Evolutionary conservation across 441 rosid genomes (phyloP).

Genomic region (Euphorbia celastroides): DNA sequence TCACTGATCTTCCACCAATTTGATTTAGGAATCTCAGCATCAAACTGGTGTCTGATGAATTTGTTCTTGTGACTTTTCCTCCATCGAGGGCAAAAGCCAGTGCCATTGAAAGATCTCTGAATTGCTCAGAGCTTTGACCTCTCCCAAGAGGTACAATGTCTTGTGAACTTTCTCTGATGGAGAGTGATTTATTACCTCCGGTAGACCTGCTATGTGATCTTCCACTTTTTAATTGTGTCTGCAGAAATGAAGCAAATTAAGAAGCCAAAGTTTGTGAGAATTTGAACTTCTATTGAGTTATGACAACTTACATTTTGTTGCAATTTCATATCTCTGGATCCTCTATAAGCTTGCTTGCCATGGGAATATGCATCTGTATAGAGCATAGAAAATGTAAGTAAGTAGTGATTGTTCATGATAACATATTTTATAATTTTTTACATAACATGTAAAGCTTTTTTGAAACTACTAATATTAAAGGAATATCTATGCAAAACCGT

Average conservation of each 20-base stretch:
- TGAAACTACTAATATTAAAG: neutral
- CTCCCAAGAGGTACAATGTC: slow-evolving; percentile 56
- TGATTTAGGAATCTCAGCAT: slow-evolving; percentile 59
- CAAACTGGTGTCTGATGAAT: slow-evolving; percentile 44
- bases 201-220: slow-evolving; percentile 16
- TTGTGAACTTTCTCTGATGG: slow-evolving; percentile 33
- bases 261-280: slow-evolving; percentile 8
- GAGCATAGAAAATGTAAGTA: slow-evolving; percentile 12
- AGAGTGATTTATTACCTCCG: slow-evolving; percentile 32
- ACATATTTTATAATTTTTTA: neutral
- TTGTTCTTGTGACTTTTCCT: slow-evolving; percentile 48
- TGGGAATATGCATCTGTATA: slow-evolving; percentile 49
- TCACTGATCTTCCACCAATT: slow-evolving; percentile 51
- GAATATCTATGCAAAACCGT: neutral
- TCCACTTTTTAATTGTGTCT: slow-evolving; percentile 41
- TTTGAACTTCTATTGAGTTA: slow-evolving; percentile 1
- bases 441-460: no score
- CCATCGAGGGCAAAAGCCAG: slow-evolving; percentile 73
- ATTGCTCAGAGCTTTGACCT: slow-evolving; percentile 38
- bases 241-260: slow-evolving; percentile 23
- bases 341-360: slow-evolving; percentile 41
- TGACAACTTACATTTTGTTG: slow-evolving; percentile 52
- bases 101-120: slow-evolving; percentile 61
- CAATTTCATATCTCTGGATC: slow-evolving; percentile 42
- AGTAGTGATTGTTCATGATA: neutral